phyloP scores from a whole-genome alignment of 2,329 filamentous ascomycete genomes.

The Hymenoscyphus linearis region DNA sequence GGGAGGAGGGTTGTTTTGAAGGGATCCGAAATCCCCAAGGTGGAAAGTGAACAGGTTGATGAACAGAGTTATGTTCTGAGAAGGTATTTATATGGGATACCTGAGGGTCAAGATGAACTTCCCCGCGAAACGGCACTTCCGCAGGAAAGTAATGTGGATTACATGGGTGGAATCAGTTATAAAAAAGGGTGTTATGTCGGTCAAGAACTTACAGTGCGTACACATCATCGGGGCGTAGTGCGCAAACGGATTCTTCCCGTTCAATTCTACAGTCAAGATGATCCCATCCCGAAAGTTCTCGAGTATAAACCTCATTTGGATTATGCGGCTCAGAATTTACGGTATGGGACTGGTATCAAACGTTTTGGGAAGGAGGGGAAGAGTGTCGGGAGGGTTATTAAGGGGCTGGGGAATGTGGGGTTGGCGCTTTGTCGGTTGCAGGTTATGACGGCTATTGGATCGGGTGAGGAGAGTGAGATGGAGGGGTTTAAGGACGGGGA shows the following conservation, averaged over 20 bases:
- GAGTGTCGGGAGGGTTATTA: conserved; percentile 75
- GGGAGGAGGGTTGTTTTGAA: conserved; percentile 46
- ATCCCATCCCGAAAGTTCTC: conserved; percentile 37
- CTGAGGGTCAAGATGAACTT: conserved; percentile 82
- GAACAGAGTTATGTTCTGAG: conserved; percentile 66
- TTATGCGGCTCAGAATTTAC: conserved; percentile 27
- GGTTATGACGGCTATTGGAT: conserved; percentile 42
- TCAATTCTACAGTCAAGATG: conserved; percentile 55
- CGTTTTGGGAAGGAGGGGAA: conserved; percentile 54
- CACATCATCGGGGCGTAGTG: conserved; percentile 89
- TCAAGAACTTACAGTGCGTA: conserved; percentile 93
- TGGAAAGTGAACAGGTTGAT: conserved; percentile 39
- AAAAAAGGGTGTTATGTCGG: conserved; percentile 96
- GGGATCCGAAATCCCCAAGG: conserved; percentile 30
- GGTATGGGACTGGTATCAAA: conserved; percentile 43
- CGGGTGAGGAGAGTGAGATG: not conserved
- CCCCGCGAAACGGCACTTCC: conserved; percentile 66
- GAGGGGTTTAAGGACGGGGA: not conserved
- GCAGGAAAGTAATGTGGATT: conserved; percentile 84
- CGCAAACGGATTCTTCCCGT: conserved; percentile 84
- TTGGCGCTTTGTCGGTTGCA: conserved; percentile 82
- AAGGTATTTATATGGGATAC: conserved; percentile 72
- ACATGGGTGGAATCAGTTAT: conserved; percentile 82
- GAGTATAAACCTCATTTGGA: conserved; percentile 41
- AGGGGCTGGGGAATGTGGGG: conserved; percentile 77